Evolutionary conservation across 106 monocot genomes (phyloP), one percentile per base, ranked within the genome.

Genomic region (Acorus calamus): DNA sequence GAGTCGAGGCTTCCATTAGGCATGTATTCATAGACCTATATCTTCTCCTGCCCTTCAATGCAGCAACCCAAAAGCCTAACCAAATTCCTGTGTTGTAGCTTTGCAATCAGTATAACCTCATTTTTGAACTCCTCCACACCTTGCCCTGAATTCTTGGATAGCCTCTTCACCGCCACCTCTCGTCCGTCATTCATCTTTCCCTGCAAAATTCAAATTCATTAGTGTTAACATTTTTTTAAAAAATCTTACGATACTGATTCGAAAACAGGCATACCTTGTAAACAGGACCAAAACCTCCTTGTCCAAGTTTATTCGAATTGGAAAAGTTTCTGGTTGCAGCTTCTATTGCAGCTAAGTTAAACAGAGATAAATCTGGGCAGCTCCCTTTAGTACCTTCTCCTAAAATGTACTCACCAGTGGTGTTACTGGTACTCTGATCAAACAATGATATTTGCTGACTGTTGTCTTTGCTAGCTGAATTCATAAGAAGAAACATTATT

Each of bases 51-150:
- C 57, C 63, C 82, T 28, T 86, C 67, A 67, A 76, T 71, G 60
- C 86, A 86, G 41, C 58, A 86, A 2, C 86, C 86, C 13, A 86
- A 52, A 10, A 79, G 46, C 54, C 67, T 86, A 13, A 86, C 86
- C 4, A 86, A 69, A 46, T 82, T 86, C 44, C 81, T 67, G 41
- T 86, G 86, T 42, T 86, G 81, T 9, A 86, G 56, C 14, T 82
- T 86, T 3, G 86, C 79, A 42, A 86, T 79, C 8, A 86, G 56
- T 3, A 59, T 71, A 47, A 86, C 63, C 57, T 86, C 86, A 66
- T 77, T 82, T 62, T 86, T 82, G 70, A 82, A 86, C 69, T 86
- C 79, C 52, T 79, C 69, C 5, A 71, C 43, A 3, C 86, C 86
- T 66, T 86, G 86, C 4, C 76, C 77, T n/a, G 86, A 82, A 44